Base-by-base conservation (phyloP, 805 yeast genomes). In the Ogataea minuta region DNA sequence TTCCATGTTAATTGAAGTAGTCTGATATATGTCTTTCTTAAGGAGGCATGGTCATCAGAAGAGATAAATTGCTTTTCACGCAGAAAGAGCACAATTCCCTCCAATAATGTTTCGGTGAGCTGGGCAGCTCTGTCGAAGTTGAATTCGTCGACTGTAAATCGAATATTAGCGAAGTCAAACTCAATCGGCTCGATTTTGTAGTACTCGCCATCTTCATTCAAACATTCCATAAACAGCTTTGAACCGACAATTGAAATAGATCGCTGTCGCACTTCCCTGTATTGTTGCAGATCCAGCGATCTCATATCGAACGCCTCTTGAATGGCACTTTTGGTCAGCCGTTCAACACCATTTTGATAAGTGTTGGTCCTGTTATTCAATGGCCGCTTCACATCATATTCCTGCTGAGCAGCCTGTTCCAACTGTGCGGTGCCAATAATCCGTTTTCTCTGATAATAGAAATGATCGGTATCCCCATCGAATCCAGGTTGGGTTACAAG, bases 341-440 rank as follows among this genome's bases (percentile, higher is more conserved):
- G 17, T 6, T 34, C 34, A 9, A 27, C 24, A 15, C 36, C 33
- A 9, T 16, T 28, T 13, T 33, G 30, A 13, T 34, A 44, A 6
- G 29, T 30, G 15, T 41, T 25, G 8, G 30, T 27, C 6, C 21
- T 28, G 19, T 39, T 27, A 2, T 19, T 10, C n/a, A 34, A 13
- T 6, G 43, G 39, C 8, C 3, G 7, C 10, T 12, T 14, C 13
- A n/a, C 11, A 9, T 7, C 26, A 19, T 12, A 20, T 4, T 8
- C 20, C n/a, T 29, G 19, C 14, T 14, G 4, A 10, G n/a, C 15
- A 2, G 23, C 28, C n/a, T 20, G 15, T 36, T 61, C 66, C 8
- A 59, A 29, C 33, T 61, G 63, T 4, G 55, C 49, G 2, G 66
- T 54, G 1, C 63, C 62, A 8, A 40, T 17, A 12, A 53, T 39